Evolutionary conservation across 441 rosid species (phyloP).

Genomic region (Lepidium campestre): DNA sequence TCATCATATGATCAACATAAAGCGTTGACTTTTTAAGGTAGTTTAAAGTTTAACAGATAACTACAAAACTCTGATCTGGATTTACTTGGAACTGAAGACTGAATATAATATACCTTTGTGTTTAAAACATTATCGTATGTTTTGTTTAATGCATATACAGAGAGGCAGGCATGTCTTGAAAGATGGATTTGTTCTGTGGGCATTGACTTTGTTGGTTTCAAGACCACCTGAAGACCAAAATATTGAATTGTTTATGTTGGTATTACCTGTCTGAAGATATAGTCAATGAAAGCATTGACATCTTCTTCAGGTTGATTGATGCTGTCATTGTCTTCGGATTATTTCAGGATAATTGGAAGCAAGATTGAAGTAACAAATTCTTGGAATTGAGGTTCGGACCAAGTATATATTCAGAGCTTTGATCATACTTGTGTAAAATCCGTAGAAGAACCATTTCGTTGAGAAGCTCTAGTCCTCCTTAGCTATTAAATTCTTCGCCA

Average conservation of each 20-base stretch:
- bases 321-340: background rate
- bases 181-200: background rate
- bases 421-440: too few relatives aligned
- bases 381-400: too few relatives aligned
- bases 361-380: background rate
- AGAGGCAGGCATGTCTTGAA: background rate
- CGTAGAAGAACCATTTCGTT: conserved; percentile 44
- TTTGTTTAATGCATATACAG: background rate
- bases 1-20: conserved; percentile 7
- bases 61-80: conserved; percentile 17
- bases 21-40: conserved; percentile 17
- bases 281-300: background rate
- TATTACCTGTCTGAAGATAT: background rate
- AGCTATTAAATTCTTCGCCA: conserved; percentile 33
- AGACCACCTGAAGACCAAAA: background rate
- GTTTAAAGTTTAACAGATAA: conserved; percentile 1
- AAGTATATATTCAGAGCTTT: too few relatives aligned
- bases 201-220: background rate
- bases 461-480: conserved; percentile 38
- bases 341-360: background rate
- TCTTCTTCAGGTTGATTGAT: background rate
- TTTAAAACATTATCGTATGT: background rate
- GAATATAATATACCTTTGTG: background rate
- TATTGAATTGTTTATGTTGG: background rate
- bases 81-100: background rate